Evolutionary conservation across 108 stramenopile species (phyloP).

Genomic region (Nitzschia inconspicua): DNA sequence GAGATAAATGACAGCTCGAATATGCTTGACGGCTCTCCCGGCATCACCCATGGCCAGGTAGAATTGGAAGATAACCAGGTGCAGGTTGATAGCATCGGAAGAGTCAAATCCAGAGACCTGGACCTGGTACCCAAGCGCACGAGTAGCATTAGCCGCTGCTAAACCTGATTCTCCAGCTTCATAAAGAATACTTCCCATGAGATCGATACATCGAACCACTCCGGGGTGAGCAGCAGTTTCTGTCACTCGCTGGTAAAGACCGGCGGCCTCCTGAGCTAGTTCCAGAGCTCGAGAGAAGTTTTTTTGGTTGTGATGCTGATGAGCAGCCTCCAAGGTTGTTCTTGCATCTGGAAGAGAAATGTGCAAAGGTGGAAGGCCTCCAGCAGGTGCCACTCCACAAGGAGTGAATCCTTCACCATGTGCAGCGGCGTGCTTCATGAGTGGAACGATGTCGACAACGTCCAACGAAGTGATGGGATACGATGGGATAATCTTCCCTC

Average conservation of each 20-base stretch:
- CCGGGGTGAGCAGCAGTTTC: conserved; percentile 75
- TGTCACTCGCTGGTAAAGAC: conserved; percentile 71
- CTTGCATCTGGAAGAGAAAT: conserved; percentile 81
- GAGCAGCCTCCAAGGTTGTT: conserved; percentile 67
- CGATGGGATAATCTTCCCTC: conserved; percentile 38
- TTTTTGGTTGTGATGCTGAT: conserved; percentile 44
- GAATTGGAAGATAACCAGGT: conserved; percentile 58
- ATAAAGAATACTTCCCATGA: conserved; percentile 70
- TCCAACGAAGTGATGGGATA: conserved; percentile 84
- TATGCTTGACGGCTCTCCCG: conserved; percentile 60
- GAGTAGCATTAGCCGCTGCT: conserved; percentile 59
- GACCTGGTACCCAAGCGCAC: conserved; percentile 71
- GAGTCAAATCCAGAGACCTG: conserved; percentile 85
- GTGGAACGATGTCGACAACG: conserved; percentile 82
- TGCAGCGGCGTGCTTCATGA: conserved; percentile 88
- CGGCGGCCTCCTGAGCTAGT: conserved; percentile 74
- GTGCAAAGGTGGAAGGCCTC: conserved; percentile 56
- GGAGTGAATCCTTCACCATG: conserved; percentile 62
- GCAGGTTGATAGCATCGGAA: conserved; percentile 48
- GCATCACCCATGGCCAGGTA: conserved; percentile 41
- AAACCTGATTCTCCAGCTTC: conserved; percentile 65
- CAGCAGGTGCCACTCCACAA: conserved; percentile 42
- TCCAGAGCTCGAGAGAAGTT: conserved; percentile 66
- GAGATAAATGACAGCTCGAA: conserved; percentile 82
- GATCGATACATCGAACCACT: conserved; percentile 63